Evolutionary conservation across 2,329 filamentous ascomycete genomes (phyloP).

Genomic region (Sphaerulina musiva): DNA sequence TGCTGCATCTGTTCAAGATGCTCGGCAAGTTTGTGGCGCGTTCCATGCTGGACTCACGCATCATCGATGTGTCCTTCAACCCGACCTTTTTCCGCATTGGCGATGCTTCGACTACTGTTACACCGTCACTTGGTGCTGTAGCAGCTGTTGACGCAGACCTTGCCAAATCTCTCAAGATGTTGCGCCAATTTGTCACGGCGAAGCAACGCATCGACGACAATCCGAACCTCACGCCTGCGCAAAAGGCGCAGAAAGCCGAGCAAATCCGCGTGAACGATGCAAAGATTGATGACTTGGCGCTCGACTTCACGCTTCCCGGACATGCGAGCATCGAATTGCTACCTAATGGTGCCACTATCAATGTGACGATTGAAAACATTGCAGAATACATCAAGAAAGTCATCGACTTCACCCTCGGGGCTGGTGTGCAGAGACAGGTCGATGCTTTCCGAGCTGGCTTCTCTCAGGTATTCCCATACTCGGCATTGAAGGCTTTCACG

Average conservation of each 20-base stretch:
- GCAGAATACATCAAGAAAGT: conserved; percentile 80
- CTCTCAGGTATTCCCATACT: conserved; percentile 92
- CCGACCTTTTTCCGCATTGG: conserved; percentile 95
- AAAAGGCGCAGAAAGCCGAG: conserved; percentile 65
- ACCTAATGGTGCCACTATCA: conserved; percentile 63
- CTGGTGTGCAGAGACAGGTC: conserved; percentile 78
- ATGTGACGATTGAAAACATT: conserved; percentile 88
- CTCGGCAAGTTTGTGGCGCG: conserved; percentile 95
- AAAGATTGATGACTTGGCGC: conserved; percentile 73
- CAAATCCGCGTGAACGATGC: conserved; percentile 69
- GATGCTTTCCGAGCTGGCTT: conserved; percentile 89
- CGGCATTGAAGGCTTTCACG: conserved; percentile 85
- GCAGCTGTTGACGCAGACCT: conserved; percentile 82
- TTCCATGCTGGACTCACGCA: conserved; percentile 96
- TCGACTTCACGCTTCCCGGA: conserved; percentile 93
- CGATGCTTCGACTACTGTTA: conserved; percentile 60
- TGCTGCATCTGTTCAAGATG: conserved; percentile 82
- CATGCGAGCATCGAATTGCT: conserved; percentile 81
- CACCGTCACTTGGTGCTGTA: conserved; percentile 80
- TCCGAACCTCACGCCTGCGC: conserved; percentile 54
- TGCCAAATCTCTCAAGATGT: conserved; percentile 73
- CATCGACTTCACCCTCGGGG: conserved; percentile 84
- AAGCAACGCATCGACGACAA: conserved; percentile 80
- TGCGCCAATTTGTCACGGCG: conserved; percentile 77
- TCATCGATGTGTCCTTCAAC: conserved; percentile 96